Base-by-base conservation (phyloP, 2,329 filamentous ascomycete genomes). In the Epichloe gansuensis region DNA sequence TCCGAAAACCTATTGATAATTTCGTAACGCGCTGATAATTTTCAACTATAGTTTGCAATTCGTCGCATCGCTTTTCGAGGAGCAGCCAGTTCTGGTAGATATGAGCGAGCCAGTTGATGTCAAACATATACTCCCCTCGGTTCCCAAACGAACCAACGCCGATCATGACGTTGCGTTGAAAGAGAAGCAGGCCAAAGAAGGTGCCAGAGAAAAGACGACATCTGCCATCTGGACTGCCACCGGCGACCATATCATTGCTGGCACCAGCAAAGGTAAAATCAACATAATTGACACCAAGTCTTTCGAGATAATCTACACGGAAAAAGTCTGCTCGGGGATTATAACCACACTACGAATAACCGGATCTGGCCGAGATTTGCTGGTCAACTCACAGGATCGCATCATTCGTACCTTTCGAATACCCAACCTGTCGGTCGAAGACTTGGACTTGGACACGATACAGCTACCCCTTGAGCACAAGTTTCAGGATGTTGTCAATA, bases 401-500 rank as follows among this genome's bases (percentile, higher is more conserved):
- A 91, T 97, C 56, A 95, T 98, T 63, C 82, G 94, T 56, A 96
- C 93, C 1, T 85, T 98, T 59, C 82, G 89, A 57, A 78, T 98
- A 59, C 93, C 94, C 0, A 88, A 96, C 62, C 76, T 86, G 41
- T 76, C 80, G 11, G 75, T 74, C 2, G 72, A 78, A 13, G 80
- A 86, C 61, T 77, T 95, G 44, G 87, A 95, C 59, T 81, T 86
- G 21, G 86, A 94, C 61, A 91, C 86, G 31, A 85, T 98, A 62
- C 85, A 91, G 61, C 75, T 98, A 42, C 88, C 93, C 42, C 81
- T 96, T 12, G 91, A 98, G 69, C 93, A 98, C 72, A 97, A 96
- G 65, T 98, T 97, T 62, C 91, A 97, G 67, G 94, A 98, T 65
- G 86, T 97, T 4, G 93, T 98, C 49, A 97, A 98, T 65, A 83